phyloP scores from a whole-genome alignment of 345 rosid genomes.

The Noccaea bulbosa region DNA sequence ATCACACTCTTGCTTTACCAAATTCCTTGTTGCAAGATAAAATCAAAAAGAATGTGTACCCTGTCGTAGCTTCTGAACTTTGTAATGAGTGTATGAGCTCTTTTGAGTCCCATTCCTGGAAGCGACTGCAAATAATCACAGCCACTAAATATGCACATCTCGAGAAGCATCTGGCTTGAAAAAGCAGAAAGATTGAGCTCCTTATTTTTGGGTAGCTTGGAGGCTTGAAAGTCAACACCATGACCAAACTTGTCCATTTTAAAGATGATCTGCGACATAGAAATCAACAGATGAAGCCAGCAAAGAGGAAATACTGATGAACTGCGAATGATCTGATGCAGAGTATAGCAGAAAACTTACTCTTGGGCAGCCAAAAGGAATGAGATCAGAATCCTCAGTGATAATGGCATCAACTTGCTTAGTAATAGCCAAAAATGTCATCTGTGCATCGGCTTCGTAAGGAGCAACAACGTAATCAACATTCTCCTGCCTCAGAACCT shows the following conservation, averaged over 20 bases:
- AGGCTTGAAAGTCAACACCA: conserved; percentile 77
- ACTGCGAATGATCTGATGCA: conserved; percentile 18
- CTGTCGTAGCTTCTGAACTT: conserved; percentile 82
- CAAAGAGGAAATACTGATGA: conserved; percentile 11
- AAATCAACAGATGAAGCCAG: conserved; percentile 5
- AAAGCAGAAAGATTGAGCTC: conserved; percentile 73
- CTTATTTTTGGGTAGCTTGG: conserved; percentile 68
- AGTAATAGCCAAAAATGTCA: conserved; percentile 86
- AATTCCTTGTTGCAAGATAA: conserved; percentile 13
- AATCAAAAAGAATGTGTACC: conserved; percentile 49
- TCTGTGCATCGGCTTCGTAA: conserved; percentile 97
- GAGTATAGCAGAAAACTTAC: conserved; percentile 53
- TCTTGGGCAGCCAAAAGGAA: conserved; percentile 96
- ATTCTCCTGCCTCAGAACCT: conserved; percentile 78
- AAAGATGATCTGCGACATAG: conserved; percentile 63
- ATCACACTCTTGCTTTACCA: background rate
- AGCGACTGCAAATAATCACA: conserved; percentile 95
- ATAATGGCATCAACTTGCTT: conserved; percentile 87
- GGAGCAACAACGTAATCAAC: conserved; percentile 86
- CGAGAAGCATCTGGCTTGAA: conserved; percentile 84
- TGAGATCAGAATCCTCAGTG: conserved; percentile 97
- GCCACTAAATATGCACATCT: conserved; percentile 98
- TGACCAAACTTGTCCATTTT: conserved; percentile 99
- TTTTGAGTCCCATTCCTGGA: conserved; percentile 93
- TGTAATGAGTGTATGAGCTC: conserved; percentile 83